Base-by-base conservation (phyloP, 306 rosid species). In the Cicer yamashitae region DNA sequence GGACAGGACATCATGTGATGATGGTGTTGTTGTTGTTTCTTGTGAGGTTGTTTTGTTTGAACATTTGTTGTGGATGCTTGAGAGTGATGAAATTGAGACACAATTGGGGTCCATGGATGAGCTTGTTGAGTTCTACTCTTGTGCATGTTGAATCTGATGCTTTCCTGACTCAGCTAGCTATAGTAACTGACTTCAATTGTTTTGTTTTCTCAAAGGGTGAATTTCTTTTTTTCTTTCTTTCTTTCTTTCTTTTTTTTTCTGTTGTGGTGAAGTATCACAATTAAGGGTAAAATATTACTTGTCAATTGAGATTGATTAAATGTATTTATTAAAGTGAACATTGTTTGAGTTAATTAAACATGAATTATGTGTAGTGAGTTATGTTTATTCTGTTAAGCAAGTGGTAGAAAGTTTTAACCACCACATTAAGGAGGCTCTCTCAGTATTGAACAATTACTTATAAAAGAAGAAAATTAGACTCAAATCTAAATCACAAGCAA, bases 11-110 rank as follows among this genome's bases (percentile, higher is more conserved):
- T 22, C 20, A 45, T 37, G 10, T 15, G 82, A 67, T 7, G 82
- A 74, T 1, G 90, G 82, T 6, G 77, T 82, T 3, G 79, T 88
- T 1, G 86, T 80, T 30, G 90, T 90, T 34, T 73, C 91, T 0
- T 91, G 98, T 62, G 97, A 94, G 81, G 97, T 94, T 50, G 98
- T 94, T 58, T 73, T 94, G 86, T 94, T 94, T 13, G 97, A 94
- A 77, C 98, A 94, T 82, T 77, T 94, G 83, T 64, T 94, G 45
- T 94, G 98, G 98, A 91, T 94, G 94, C 90, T 94, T 10, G 89
- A 91, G 56, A 87, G 89, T 75, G 78, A 79, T 1, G 97, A 81
- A 74, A 77, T 81, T 8, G 96, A 82, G 78, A 80, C 88, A 4
- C 96, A 88, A 67, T 43, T 94, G 88, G 97, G 96, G 13, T 88